Evolutionary conservation across 306 rosid species (phyloP), one percentile per base, ranked within the genome.

Genomic region (Abrus pulchellus): DNA sequence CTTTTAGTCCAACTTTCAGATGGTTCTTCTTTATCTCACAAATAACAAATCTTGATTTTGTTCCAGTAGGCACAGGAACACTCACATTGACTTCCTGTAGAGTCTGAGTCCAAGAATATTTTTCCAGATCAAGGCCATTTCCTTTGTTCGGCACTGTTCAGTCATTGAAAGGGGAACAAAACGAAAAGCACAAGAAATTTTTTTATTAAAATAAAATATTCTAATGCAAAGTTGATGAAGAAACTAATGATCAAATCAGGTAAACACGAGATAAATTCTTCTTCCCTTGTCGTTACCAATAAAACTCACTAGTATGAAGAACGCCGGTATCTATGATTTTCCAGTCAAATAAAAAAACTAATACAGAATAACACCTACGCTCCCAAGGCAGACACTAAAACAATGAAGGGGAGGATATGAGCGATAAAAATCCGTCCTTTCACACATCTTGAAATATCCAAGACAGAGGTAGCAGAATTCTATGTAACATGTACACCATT

Each of bases 1-100:
- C 99, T 88, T 89, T 96, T 76, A 96, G 87, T 75, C 90, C 98
- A 90, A 93, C 90, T 86, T 89, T 96, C 3, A 96, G 81, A 85
- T 74, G 94, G 68, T 87, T 89, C 86, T 93, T 96, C 90, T 93
- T 96, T 68, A 92, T 94, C 84, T 92, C 97, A 74, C 94, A 89
- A n/a, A 70, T 69, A 27, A 96, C 89, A 81, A 79, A 83, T 81
- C 90, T 85, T 52, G 97, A 83, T 80, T 93, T 96, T 32, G 97
- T 96, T 84, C 97, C 98, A 63, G 75, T 49, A 27, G 99, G 97
- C 52, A 96, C 93, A 0, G 97, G 94, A 72, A 92, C 78, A 74
- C 78, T 87, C 11, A 93, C 73, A 65, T 43, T 90, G 64, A 93
- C 89, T 85, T 94, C 98, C 83, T 92, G 97, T 11, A 94, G 89